Conservation (phyloP, 2,329 filamentous ascomycete species). For the Nakataea oryzae region DNA sequence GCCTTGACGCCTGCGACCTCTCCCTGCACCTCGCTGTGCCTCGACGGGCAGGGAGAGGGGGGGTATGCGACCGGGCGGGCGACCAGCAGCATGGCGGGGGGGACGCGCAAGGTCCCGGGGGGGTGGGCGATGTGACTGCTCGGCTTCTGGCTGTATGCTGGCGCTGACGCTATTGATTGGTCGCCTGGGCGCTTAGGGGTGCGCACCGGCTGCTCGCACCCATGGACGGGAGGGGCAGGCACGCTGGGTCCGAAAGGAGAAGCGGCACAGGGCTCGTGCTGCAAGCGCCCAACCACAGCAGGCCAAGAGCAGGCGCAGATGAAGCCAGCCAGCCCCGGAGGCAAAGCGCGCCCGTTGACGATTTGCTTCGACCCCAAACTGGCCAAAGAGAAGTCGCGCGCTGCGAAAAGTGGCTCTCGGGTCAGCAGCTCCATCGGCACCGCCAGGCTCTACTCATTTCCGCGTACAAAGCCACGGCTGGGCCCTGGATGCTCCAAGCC, state of each 20-base stretch:
- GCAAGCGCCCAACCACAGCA: not conserved
- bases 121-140: not conserved
- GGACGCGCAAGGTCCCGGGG: not conserved
- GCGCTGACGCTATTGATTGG: not conserved
- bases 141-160: not conserved
- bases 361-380: not conserved
- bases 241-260: not conserved
- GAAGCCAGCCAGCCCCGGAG: not conserved
- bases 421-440: not conserved
- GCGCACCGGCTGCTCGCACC: not conserved
- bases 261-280: not conserved
- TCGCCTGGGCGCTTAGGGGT: not conserved
- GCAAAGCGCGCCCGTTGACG: not conserved
- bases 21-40: no score
- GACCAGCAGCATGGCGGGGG: not conserved
- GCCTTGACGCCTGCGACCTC: not conserved
- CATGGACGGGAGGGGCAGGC: not conserved
- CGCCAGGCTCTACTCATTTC: not conserved
- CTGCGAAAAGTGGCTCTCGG: not conserved
- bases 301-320: not conserved
- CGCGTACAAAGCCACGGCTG: not conserved
- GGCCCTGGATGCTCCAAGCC: not conserved
- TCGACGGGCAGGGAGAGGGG: not conserved
- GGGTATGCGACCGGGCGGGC: not conserved
- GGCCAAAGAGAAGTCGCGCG: not conserved